Evolutionary conservation across 2,329 filamentous ascomycete genomes (phyloP).

Genomic region (Fusarium albidum): DNA sequence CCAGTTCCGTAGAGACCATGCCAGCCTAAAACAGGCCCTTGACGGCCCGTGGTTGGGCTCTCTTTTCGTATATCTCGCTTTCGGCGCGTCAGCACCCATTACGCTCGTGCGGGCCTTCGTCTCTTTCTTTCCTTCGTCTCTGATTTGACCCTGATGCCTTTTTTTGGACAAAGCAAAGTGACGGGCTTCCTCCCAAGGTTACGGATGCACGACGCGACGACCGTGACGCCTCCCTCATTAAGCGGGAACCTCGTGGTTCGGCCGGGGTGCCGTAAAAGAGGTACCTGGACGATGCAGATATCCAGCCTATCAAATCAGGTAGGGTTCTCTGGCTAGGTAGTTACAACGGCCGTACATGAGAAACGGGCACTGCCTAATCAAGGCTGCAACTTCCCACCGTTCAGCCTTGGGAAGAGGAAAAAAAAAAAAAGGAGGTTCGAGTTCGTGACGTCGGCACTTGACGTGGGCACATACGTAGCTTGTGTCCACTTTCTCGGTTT

Average conservation of each 20-base stretch:
- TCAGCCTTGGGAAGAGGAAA: background rate
- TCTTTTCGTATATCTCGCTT: conserved; percentile 39
- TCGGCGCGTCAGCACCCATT: conserved; percentile 25
- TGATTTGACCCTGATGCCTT: background rate
- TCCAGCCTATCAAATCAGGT: no score
- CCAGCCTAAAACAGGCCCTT: conserved; percentile 13
- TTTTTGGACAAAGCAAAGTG: background rate
- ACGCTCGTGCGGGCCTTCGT: conserved; percentile 17
- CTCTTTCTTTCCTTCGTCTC: background rate
- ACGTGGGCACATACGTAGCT: conserved; percentile 36
- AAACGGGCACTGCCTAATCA: no score
- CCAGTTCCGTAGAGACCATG: conserved; percentile 6
- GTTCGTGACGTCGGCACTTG: conserved; percentile 32
- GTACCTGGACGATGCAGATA: conserved; percentile 8
- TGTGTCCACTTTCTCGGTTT: background rate
- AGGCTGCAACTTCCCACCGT: background rate
- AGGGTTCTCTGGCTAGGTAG: background rate
- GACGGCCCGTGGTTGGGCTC: conserved; percentile 7
- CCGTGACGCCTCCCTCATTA: conserved; percentile 4
- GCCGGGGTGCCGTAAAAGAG: conserved; percentile 22
- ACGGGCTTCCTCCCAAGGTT: background rate
- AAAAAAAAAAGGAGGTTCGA: no score
- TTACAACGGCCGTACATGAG: background rate
- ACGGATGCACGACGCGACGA: conserved; percentile 18
- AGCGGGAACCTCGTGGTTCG: background rate